Percentiles rank a stretch among this genome's conserved stretches.
phyloP scores from a whole-genome alignment of 2,329 filamentous ascomycete species.

The Hypoxylon sp. region DNA sequence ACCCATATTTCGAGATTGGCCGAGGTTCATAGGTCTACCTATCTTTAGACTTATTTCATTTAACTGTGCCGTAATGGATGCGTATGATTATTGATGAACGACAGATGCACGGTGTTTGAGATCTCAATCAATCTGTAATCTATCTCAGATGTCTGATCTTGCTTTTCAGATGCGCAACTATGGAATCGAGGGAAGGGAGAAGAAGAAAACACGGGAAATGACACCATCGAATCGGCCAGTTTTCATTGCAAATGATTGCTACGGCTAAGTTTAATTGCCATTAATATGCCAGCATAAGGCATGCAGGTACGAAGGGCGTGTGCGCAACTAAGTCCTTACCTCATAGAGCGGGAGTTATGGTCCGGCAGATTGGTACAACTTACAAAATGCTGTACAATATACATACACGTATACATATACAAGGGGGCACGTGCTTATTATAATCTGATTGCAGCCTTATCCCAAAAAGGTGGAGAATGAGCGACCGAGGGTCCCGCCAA shows the following conservation, averaged over 20 bases:
- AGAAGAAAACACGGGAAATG: slow-evolving; percentile 16
- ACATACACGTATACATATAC: background rate
- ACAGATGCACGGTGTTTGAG: slow-evolving; percentile 8
- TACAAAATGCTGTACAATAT: background rate
- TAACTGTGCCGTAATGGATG: slow-evolving; percentile 7
- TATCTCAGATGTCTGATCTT: slow-evolving; percentile 7
- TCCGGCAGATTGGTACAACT: background rate
- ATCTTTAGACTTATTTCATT: slow-evolving; percentile 6
- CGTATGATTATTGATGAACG: slow-evolving; percentile 8
- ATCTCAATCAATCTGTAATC: slow-evolving; percentile 7
- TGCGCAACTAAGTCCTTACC: background rate
- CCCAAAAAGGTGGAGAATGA: slow-evolving; percentile 11
- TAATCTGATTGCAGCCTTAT: slow-evolving; percentile 19
- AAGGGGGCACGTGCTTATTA: background rate
- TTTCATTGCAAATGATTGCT: slow-evolving; percentile 17
- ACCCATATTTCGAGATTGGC: slow-evolving; percentile 39
- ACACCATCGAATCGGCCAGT: slow-evolving; percentile 21
- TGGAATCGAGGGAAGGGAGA: background rate
- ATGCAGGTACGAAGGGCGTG: slow-evolving; percentile 29
- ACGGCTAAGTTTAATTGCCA: slow-evolving; percentile 25
- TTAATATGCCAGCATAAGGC: slow-evolving; percentile 10
- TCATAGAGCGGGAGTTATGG: background rate
- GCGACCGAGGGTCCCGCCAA: slow-evolving; percentile 40
- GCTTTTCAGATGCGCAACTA: slow-evolving; percentile 4
- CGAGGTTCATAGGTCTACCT: slow-evolving; percentile 35